phyloP scores from a whole-genome alignment of 2,329 filamentous ascomycete species.

The Pseudophaeomoniella oleicola region DNA sequence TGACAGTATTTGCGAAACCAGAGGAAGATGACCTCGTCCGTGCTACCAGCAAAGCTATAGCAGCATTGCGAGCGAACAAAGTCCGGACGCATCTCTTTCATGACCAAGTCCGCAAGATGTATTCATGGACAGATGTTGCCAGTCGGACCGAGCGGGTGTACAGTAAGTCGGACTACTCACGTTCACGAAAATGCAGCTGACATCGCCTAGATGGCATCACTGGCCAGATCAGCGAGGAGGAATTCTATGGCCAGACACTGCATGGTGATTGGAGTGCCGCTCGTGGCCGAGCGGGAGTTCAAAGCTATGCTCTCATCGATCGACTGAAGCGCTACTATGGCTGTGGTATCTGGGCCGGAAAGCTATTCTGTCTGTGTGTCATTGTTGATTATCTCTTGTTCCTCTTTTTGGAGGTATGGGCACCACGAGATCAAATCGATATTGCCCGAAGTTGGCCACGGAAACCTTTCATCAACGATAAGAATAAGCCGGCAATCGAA shows the following conservation, averaged over 20 bases:
- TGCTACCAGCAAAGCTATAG: slow-evolving; percentile 81
- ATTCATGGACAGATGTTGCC: slow-evolving; percentile 94
- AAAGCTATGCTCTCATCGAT: slow-evolving; percentile 87
- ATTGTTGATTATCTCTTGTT: slow-evolving; percentile 90
- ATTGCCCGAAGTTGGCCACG: slow-evolving; percentile 84
- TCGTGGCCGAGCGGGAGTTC: slow-evolving; percentile 52
- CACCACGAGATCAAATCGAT: slow-evolving; percentile 74
- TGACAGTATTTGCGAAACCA: slow-evolving; percentile 94
- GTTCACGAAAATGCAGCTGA: too few relatives aligned
- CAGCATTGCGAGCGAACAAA: slow-evolving; percentile 67
- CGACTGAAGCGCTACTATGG: slow-evolving; percentile 92
- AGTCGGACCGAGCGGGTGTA: slow-evolving; percentile 90
- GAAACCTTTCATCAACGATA: slow-evolving; percentile 35
- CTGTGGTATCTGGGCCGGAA: slow-evolving; percentile 96
- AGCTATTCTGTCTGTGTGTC: slow-evolving; percentile 88
- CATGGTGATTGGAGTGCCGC: slow-evolving; percentile 56
- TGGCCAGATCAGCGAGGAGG: slow-evolving; percentile 67
- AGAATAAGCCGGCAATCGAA: slow-evolving; percentile 14
- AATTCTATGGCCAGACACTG: slow-evolving; percentile 74
- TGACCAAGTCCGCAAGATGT: slow-evolving; percentile 95
- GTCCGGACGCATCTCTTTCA: slow-evolving; percentile 90
- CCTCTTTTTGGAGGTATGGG: slow-evolving; percentile 73
- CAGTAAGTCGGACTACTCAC: too few relatives aligned
- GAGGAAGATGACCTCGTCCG: slow-evolving; percentile 90
- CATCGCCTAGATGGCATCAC: slow-evolving; percentile 88